Conservation (phyloP, 495 filamentous ascomycete genomes). For the Talaromyces borbonicus region DNA sequence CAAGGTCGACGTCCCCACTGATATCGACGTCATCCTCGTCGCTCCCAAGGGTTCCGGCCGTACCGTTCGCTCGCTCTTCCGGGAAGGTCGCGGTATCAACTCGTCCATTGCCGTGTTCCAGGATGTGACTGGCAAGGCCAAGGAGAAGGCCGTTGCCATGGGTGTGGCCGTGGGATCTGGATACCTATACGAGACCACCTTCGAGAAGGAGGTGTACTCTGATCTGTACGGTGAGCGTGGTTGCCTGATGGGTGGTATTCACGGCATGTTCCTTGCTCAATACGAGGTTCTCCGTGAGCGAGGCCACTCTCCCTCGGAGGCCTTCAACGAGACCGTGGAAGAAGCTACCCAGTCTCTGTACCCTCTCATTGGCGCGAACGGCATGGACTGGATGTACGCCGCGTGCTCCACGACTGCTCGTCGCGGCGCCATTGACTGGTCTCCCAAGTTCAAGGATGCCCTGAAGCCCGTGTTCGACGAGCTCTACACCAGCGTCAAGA, state of each 20-base stretch:
- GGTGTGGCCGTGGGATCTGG: slow-evolving; percentile 93
- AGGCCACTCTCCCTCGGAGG: slow-evolving; percentile 93
- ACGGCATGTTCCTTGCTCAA: slow-evolving; percentile 99
- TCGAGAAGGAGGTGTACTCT: slow-evolving; percentile 99
- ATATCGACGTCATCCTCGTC: slow-evolving; percentile 98
- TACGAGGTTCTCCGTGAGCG: slow-evolving; percentile 99
- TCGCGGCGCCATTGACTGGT: slow-evolving; percentile 98
- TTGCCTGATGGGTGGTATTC: slow-evolving; percentile 99
- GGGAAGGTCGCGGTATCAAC: slow-evolving; percentile 98
- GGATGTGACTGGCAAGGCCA: slow-evolving; percentile 93
- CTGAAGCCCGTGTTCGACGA: slow-evolving; percentile 97
- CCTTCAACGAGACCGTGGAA: slow-evolving; percentile 99
- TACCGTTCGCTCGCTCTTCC: slow-evolving; percentile 95
- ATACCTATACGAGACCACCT: slow-evolving; percentile 99
- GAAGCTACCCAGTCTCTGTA: slow-evolving; percentile 97
- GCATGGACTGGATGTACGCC: slow-evolving; percentile 99
- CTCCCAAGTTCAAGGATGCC: slow-evolving; percentile 82
- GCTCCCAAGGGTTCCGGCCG: slow-evolving; percentile 98
- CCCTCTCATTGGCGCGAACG: slow-evolving; percentile 89
- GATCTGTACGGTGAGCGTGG: slow-evolving; percentile 99
- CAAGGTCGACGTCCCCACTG: slow-evolving; percentile 90
- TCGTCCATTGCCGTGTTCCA: slow-evolving; percentile 97
- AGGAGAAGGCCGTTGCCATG: slow-evolving; percentile 96
- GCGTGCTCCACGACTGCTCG: slow-evolving; percentile 98
- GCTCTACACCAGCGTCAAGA: slow-evolving; percentile 83